Evolutionary conservation across 2,329 filamentous ascomycete species (phyloP).

Genomic region (Paecilomyces fulvus): DNA sequence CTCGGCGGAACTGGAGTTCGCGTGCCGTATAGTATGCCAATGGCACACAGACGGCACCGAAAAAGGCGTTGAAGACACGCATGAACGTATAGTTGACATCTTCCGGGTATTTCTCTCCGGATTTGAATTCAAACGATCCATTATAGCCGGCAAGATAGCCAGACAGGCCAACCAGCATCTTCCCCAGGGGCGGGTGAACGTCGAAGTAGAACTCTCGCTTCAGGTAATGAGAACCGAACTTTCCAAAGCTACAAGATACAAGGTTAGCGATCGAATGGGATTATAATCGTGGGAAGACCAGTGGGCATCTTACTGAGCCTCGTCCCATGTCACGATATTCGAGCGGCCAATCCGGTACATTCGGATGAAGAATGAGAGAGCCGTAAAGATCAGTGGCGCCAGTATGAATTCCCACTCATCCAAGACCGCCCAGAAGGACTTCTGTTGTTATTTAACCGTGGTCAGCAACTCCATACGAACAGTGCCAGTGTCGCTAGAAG

Average conservation of each 20-base stretch:
- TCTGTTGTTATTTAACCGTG: slow-evolving; percentile 15
- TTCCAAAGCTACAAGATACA: slow-evolving; percentile 41
- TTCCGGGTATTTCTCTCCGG: slow-evolving; percentile 86
- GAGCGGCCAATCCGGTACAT: slow-evolving; percentile 62
- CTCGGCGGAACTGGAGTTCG: slow-evolving; percentile 76
- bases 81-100: slow-evolving; percentile 97
- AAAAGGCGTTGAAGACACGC: slow-evolving; percentile 94
- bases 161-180: slow-evolving; percentile 95
- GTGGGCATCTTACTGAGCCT: slow-evolving; percentile 54
- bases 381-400: slow-evolving; percentile 56
- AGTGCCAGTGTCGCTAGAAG: not conserved
- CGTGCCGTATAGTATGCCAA: slow-evolving; percentile 92
- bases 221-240: slow-evolving; percentile 98
- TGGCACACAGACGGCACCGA: slow-evolving; percentile 85
- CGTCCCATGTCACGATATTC: slow-evolving; percentile 67
- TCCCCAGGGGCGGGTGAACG: slow-evolving; percentile 90
- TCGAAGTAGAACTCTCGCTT: slow-evolving; percentile 99
- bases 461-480: not conserved
- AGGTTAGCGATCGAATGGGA: slow-evolving; percentile 1
- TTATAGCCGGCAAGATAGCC: slow-evolving; percentile 97
- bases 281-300: not conserved
- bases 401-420: slow-evolving; percentile 55
- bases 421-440: slow-evolving; percentile 30
- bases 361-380: slow-evolving; percentile 56
- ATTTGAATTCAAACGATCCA: slow-evolving; percentile 99